These are phyloP conservation scores for Posidonia oceanica DNA, from an alignment of 116 monocot genomes.

Conservation along the genomic window DNA sequence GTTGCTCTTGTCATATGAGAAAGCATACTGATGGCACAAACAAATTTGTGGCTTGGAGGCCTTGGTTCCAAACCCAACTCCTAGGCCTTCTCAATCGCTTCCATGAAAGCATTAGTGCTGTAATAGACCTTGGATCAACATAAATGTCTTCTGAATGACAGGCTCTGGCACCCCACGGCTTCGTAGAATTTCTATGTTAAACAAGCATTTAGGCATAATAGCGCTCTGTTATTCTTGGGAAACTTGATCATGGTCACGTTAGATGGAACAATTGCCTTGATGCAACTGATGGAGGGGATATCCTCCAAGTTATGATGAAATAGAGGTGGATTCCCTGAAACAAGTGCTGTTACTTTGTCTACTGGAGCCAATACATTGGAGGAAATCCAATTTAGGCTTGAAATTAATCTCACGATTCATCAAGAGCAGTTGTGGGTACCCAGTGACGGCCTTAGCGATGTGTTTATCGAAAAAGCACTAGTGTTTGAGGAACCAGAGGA, in stretches of 20 bases:
- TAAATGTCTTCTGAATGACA: no score
- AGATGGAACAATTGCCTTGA: neutral
- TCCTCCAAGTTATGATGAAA: constrained; percentile 7
- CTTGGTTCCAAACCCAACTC: no score
- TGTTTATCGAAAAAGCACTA: constrained; percentile 24
- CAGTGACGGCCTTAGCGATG: constrained; percentile 15
- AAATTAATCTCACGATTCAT: constrained; percentile 21
- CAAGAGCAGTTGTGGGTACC: constrained; percentile 17
- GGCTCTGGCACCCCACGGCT: no score
- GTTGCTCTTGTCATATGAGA: no score
- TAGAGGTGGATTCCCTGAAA: constrained; percentile 1
- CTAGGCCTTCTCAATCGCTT: neutral
- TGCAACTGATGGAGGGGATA: constrained; percentile 7
- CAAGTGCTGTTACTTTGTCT: constrained; percentile 2
- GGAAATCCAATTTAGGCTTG: constrained; percentile 39
- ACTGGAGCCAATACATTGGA: constrained; percentile 1
- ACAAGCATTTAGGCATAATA: no score
- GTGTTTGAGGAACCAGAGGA: constrained; percentile 29
- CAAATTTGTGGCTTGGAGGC: no score
- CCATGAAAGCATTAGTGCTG: no score
- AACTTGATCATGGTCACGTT: no score
- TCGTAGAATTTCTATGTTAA: no score
- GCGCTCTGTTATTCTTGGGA: no score
- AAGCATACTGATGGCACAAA: no score
- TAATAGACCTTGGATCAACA: no score